phyloP scores from a whole-genome alignment of 805 yeast species.

The Spathaspora girioi region DNA sequence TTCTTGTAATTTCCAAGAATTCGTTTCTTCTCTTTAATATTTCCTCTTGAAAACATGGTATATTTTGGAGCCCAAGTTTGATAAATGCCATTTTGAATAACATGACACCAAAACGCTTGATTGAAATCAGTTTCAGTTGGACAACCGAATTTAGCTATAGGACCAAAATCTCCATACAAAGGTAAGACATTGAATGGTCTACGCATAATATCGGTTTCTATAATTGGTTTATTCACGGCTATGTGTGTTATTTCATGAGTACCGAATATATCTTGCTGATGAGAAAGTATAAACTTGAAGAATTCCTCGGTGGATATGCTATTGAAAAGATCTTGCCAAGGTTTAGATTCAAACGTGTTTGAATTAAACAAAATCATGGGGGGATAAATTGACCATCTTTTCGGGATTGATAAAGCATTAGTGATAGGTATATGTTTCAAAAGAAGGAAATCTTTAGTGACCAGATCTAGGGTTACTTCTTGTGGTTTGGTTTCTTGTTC shows the following conservation, averaged over 20 bases:
- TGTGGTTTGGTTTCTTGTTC: background rate
- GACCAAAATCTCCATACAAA: conserved; percentile 66
- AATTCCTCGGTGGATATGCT: background rate
- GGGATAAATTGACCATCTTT: conserved; percentile 59
- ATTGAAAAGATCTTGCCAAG: conserved; percentile 25
- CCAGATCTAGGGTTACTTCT: background rate
- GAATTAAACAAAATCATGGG: conserved; percentile 62
- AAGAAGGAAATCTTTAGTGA: background rate
- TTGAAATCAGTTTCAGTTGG: conserved; percentile 45
- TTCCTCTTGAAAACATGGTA: conserved; percentile 88
- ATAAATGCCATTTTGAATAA: conserved; percentile 65
- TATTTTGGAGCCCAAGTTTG: conserved; percentile 84
- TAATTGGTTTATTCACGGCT: conserved; percentile 70
- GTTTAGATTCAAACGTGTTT: conserved; percentile 38
- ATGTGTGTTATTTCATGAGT: conserved; percentile 46
- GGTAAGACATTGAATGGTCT: conserved; percentile 61
- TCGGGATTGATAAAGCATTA: conserved; percentile 31
- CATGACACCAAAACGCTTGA: conserved; percentile 67
- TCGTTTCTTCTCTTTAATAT: conserved; percentile 74
- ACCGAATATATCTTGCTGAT: conserved; percentile 7
- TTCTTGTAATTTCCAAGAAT: conserved; percentile 42
- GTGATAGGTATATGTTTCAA: background rate
- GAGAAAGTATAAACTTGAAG: conserved; percentile 8
- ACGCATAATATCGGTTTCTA: conserved; percentile 52
- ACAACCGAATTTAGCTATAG: conserved; percentile 20